phyloP scores from a whole-genome alignment of 2,329 filamentous ascomycete genomes.

The Botrytis paeoniae region DNA sequence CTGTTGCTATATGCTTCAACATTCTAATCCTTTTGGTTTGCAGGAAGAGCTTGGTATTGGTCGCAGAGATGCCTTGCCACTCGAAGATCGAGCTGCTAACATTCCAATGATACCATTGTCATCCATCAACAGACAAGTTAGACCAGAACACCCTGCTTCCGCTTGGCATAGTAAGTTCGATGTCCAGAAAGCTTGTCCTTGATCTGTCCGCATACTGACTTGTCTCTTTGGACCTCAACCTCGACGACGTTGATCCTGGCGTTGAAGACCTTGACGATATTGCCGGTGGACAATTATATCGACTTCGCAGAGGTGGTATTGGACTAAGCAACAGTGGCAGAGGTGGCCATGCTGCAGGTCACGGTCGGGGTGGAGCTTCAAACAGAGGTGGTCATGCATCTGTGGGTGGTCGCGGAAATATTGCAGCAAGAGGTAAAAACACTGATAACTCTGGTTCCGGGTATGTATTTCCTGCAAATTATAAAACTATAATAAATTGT shows the following conservation, averaged over 20 bases:
- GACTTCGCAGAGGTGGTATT: constrained; percentile 26
- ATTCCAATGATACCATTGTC: background rate
- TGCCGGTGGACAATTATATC: constrained; percentile 33
- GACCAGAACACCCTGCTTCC: constrained; percentile 15
- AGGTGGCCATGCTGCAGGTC: constrained; percentile 13
- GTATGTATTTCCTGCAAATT: constrained; percentile 4
- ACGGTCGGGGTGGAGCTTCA: constrained; percentile 8
- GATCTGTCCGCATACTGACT: constrained; percentile 4
- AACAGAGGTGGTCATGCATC: constrained; percentile 10
- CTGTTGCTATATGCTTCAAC: background rate
- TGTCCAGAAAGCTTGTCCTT: background rate
- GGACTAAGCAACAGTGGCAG: constrained; percentile 13
- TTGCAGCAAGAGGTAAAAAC: background rate
- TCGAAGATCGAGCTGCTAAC: constrained; percentile 25
- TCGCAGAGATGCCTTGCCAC: constrained; percentile 31
- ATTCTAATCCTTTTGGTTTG: constrained; percentile 1
- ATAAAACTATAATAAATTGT: background rate
- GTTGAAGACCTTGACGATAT: constrained; percentile 30
- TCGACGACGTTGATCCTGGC: constrained; percentile 29
- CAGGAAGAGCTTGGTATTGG: constrained; percentile 36
- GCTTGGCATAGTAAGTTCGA: constrained; percentile 30
- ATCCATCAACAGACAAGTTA: background rate
- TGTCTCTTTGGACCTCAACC: constrained; percentile 15
- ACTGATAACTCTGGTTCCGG: background rate
- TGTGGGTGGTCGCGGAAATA: background rate